Evolutionary conservation across 108 stramenopile species (phyloP), one percentile per base, ranked within the genome.

Genomic region (Fistulifera pelliculosa): DNA sequence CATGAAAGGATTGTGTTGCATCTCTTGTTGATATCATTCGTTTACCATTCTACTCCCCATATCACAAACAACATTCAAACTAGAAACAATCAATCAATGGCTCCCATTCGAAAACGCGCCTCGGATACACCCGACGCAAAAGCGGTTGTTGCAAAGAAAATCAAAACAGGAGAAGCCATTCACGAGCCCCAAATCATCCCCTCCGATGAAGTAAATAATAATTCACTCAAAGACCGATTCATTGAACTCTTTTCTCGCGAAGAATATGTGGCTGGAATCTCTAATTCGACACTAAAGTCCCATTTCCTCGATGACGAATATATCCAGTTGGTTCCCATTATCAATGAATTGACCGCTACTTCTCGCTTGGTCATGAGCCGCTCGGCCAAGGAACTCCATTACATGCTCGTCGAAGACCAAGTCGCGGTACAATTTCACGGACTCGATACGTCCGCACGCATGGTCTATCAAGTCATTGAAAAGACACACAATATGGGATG

Each of bases 401-500:
- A 87, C 52, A 81, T 70, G 1, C 61, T 92, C 16, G 62, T 92
- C 0, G 72, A 67, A 11, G 69, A 61, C 8, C 80, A 77, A 35
- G 65, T 79, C 31, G 90, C 90, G 13, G 59, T 71, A 52, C 87
- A 87, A 49, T 75, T 85, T 41, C 52, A 67, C 24, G 90, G 90
- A n/a, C 68, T 92, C 56, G 90, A 92, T 66, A 76, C 74, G 1
- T 62, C 61, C n/a, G 82, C 81, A 25, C 71, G 76, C 26, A 64
- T 92, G 74, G 95, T 97, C 0, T 93, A 94, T 61, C 95, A 96
- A 68, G 82, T 90, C 22, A 89, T 96, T 69, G 89, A 94, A 60
- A 74, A 78, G 53, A 65, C 89, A 3, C 93, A 87, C 0, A 89
- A 94, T 57, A 93, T 81, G 76, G 98, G 98, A 16, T 95, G 96